Evolutionary conservation across 2,329 filamentous ascomycete species (phyloP).

Genomic region (Aspergillus arachidicola): DNA sequence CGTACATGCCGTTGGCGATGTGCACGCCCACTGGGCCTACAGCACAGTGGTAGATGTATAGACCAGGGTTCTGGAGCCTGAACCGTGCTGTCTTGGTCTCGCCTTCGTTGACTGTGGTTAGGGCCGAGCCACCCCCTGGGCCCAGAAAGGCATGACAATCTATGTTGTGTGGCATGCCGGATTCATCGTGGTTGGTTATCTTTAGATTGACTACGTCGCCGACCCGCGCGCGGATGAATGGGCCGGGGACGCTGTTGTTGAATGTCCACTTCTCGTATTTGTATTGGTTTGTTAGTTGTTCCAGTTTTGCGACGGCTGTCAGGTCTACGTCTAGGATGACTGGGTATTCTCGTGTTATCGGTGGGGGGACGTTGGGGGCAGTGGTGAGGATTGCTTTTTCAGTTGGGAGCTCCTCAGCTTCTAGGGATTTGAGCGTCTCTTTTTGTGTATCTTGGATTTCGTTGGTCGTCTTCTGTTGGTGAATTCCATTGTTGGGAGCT

Average conservation of each 20-base stretch:
- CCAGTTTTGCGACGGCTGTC: constrained; percentile 27
- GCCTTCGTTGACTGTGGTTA: constrained; percentile 37
- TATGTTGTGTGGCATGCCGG: constrained; percentile 41
- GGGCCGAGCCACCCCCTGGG: constrained; percentile 35
- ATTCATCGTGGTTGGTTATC: constrained; percentile 35
- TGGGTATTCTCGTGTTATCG: constrained; percentile 33
- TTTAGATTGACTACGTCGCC: constrained; percentile 37
- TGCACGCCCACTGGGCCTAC: constrained; percentile 40
- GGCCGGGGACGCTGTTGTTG: constrained; percentile 36
- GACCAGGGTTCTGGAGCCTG: constrained; percentile 32
- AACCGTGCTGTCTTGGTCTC: constrained; percentile 37
- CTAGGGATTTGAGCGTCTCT: background rate
- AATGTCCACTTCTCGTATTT: constrained; percentile 43
- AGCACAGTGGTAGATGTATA: constrained; percentile 40
- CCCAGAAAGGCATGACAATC: constrained; percentile 40
- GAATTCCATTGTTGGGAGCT: background rate
- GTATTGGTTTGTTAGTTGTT: constrained; percentile 35
- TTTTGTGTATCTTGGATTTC: background rate
- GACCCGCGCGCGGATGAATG: constrained; percentile 40
- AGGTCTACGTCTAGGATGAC: constrained; percentile 35
- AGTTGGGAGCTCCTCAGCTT: constrained; percentile 21
- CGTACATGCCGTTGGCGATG: constrained; percentile 43
- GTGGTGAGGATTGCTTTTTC: constrained; percentile 33
- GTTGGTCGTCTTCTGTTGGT: background rate
- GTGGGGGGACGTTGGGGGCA: constrained; percentile 35